These are phyloP conservation scores for Acanthamoeba culbertsoni DNA, from an alignment of 208 protist species.

Conservation along the genomic window DNA sequence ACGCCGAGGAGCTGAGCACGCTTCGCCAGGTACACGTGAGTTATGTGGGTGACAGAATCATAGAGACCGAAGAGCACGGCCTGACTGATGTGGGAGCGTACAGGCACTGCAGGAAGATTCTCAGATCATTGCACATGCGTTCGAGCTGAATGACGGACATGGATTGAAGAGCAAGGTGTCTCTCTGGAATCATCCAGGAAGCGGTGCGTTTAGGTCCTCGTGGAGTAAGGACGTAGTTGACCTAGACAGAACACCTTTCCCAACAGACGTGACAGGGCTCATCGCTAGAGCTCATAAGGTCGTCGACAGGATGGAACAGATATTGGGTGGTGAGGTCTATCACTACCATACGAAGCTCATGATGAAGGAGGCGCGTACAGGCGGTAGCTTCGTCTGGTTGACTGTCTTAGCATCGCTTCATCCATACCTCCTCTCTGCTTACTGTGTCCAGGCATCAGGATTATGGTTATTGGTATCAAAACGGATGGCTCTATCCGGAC, in stretches of 20 bases:
- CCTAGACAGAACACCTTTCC: neutral
- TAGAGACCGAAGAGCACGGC: neutral
- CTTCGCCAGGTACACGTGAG: neutral
- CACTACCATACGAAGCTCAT: slow-evolving; percentile 59
- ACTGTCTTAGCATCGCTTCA: neutral
- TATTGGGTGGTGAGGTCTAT: slow-evolving; percentile 41
- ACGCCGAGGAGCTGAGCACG: neutral
- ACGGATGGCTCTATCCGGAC: slow-evolving; percentile 49
- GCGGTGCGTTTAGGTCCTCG: neutral
- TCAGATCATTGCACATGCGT: neutral
- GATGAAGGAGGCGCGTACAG: slow-evolving; percentile 34
- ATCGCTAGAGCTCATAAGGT: neutral
- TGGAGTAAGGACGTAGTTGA: neutral
- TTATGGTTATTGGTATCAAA: slow-evolving; percentile 61
- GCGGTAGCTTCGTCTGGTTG: slow-evolving; percentile 7
- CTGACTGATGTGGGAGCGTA: neutral
- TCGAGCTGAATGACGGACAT: neutral
- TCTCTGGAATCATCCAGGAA: slow-evolving; percentile 18
- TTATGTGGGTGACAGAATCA: neutral
- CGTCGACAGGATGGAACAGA: neutral
- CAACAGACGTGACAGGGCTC: neutral
- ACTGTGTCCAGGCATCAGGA: slow-evolving; percentile 35
- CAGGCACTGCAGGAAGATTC: neutral
- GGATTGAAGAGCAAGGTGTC: neutral
- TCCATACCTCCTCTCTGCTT: neutral